These are phyloP conservation scores for Pseudogymnoascus sp. DNA, from an alignment of 2,329 filamentous ascomycete genomes.

Conservation along the genomic window DNA sequence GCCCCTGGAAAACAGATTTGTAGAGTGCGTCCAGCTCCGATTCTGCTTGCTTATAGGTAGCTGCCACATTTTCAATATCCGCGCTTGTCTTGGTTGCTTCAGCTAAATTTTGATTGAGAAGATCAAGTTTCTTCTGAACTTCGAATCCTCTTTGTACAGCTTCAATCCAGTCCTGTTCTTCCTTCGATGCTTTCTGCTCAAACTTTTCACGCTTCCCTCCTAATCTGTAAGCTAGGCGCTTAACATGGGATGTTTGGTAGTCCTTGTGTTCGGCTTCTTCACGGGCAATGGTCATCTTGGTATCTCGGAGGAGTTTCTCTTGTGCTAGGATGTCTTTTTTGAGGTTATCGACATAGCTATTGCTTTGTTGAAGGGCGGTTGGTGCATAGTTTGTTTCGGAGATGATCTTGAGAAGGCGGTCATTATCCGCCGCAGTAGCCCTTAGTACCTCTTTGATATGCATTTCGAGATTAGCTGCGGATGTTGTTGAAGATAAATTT, in stretches of 20 bases:
- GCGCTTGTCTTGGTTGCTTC: slow-evolving; percentile 31
- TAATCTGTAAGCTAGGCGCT: slow-evolving; percentile 43
- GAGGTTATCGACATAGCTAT: slow-evolving; percentile 37
- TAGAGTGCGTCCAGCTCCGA: slow-evolving; percentile 43
- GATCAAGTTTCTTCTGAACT: slow-evolving; percentile 34
- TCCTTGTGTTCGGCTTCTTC: slow-evolving; percentile 44
- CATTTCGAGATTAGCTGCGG: neutral
- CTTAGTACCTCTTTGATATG: slow-evolving; percentile 28
- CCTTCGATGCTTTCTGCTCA: slow-evolving; percentile 39
- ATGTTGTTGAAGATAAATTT: neutral
- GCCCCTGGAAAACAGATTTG: slow-evolving; percentile 43
- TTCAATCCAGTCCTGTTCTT: slow-evolving; percentile 47
- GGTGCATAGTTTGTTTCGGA: slow-evolving; percentile 41
- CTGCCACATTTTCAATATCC: slow-evolving; percentile 30
- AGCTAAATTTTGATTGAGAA: slow-evolving; percentile 32
- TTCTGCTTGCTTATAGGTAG: slow-evolving; percentile 34
- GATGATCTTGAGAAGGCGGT: slow-evolving; percentile 37
- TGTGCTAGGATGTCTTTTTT: slow-evolving; percentile 31
- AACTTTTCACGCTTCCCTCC: slow-evolving; percentile 42
- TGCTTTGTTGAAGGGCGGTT: slow-evolving; percentile 37
- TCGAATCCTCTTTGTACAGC: slow-evolving; percentile 40
- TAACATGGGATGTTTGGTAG: slow-evolving; percentile 44
- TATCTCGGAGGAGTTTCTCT: slow-evolving; percentile 30
- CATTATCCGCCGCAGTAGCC: slow-evolving; percentile 33
- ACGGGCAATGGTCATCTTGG: slow-evolving; percentile 35